Base-by-base conservation (phyloP, 129 eudicot genomes). In the Pittosporum tobira region DNA sequence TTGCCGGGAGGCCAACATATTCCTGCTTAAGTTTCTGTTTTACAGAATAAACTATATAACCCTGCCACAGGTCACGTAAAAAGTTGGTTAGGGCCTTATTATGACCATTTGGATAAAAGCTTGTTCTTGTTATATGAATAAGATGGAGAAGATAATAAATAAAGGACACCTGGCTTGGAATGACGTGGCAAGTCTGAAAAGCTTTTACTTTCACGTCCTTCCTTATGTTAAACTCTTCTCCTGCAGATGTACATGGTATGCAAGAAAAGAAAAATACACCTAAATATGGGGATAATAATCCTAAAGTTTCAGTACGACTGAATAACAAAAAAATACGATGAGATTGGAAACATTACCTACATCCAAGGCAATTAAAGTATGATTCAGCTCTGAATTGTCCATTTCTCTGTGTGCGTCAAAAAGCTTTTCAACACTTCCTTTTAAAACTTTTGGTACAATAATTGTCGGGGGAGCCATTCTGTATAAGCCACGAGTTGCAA, bases 401-500 rank as follows among this genome's bases (percentile, higher is more conserved):
- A 91, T 87, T 14, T 79, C 80, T 15, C 90, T 77, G 64, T 91
- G 96, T 40, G 80, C 91, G 65, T 87, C 96, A 54, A 91, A 87
- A 8, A 91, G 73, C 77, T 70, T 87, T 73, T 91, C 94, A 15
- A 91, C 96, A 71, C 36, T 73, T 70, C 74, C 84, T 68, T 81
- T 81, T 19, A 91, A 70, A 19, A 71, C 77, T 55, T 65, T 83
- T 57, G 99, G 99, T 57, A 91, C 90, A 72, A 91, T 46, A 60
- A 91, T 81, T 20, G 90, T 87, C 8, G 99, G 99, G 12, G 99
- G 85, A 52, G 69, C 70, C 99, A 91, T 91, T 64, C 78, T 73
- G 63, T 80, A 83, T 31, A 91, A 68, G 45, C 96, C 95, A 25
- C 99, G 96, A 14, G 99, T 87, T 38, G 96, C 99, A 78, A 91